phyloP scores from a whole-genome alignment of 1,139 yeast species.

The Spencermartinsiella ligniputridi region DNA sequence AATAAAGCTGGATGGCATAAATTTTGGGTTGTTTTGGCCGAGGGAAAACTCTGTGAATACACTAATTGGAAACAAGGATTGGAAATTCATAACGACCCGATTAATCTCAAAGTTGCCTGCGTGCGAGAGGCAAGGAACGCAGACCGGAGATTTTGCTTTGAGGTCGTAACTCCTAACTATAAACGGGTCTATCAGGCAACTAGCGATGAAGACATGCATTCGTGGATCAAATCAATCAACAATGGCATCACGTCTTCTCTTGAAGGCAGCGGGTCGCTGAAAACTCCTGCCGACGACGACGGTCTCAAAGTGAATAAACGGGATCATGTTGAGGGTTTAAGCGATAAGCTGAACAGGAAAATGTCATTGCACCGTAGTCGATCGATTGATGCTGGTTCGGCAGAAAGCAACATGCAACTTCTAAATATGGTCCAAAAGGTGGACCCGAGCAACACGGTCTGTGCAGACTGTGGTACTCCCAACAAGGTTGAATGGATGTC shows the following conservation, averaged over 20 bases:
- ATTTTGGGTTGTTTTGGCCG: conserved; percentile 75
- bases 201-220: conserved; percentile 59
- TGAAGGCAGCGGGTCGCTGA: neutral
- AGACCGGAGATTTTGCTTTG: conserved; percentile 59
- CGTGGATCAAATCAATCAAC: conserved; percentile 60
- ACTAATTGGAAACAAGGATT: conserved; percentile 77
- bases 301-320: neutral
- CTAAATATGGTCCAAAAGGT: conserved; percentile 19
- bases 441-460: conserved; percentile 55
- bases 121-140: conserved; percentile 49
- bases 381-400: neutral
- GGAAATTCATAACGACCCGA: conserved; percentile 61
- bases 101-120: conserved; percentile 67
- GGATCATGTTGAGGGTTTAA: conserved; percentile 3
- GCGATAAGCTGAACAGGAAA: conserved; percentile 6
- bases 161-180: conserved; percentile 67
- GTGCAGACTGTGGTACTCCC: conserved; percentile 76
- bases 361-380: conserved; percentile 7
- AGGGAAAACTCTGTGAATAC: conserved; percentile 66
- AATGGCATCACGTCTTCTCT: conserved; percentile 34
- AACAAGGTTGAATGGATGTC: conserved; percentile 83
- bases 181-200: conserved; percentile 77
- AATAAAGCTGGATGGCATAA: conserved; percentile 81
- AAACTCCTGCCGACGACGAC: neutral
- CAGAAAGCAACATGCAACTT: conserved; percentile 5